A percentile compares a stretch with the other conserved stretches of the same genome.
Conservation (phyloP, 2,329 filamentous ascomycete species). For the Ceratocystis cacaofunesta region DNA sequence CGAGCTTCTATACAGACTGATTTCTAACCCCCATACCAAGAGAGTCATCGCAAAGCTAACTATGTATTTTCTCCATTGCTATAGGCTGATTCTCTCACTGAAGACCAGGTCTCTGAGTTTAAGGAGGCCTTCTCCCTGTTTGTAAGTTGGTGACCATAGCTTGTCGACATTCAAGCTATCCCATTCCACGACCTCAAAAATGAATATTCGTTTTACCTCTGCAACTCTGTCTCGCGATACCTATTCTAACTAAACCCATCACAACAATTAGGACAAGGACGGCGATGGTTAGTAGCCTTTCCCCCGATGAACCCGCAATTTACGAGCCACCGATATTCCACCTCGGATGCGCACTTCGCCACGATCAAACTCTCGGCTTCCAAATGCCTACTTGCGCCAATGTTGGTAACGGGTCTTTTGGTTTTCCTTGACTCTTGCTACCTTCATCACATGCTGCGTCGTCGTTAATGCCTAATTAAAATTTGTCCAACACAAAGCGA, state of each 20-base stretch:
- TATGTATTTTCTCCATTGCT: background rate
- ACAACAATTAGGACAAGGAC: slow-evolving; percentile 58
- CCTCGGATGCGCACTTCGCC: background rate
- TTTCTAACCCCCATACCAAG: slow-evolving; percentile 6
- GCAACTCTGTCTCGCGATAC: background rate
- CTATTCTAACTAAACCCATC: slow-evolving; percentile 20
- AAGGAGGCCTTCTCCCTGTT: slow-evolving; percentile 99
- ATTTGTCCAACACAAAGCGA: background rate
- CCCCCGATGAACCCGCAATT: background rate
- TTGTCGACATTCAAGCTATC: background rate
- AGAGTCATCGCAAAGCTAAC: slow-evolving; percentile 6
- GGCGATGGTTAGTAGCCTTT: slow-evolving; percentile 61
- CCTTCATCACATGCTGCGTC: slow-evolving; percentile 6
- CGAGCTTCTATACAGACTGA: background rate
- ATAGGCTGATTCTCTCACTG: slow-evolving; percentile 93
- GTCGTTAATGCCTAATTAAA: slow-evolving; percentile 20
- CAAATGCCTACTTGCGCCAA: background rate
- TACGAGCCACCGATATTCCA: background rate
- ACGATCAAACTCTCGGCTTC: background rate
- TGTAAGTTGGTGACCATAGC: slow-evolving; percentile 45
- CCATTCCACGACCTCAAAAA: background rate
- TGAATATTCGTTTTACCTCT: background rate
- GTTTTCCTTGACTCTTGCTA: background rate
- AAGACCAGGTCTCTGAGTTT: slow-evolving; percentile 99
- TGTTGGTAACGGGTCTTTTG: background rate